Evolutionary conservation across 2,329 filamentous ascomycete genomes (phyloP), one percentile per base, ranked within the genome.

Genomic region (Aspergillus quadricinctus): DNA sequence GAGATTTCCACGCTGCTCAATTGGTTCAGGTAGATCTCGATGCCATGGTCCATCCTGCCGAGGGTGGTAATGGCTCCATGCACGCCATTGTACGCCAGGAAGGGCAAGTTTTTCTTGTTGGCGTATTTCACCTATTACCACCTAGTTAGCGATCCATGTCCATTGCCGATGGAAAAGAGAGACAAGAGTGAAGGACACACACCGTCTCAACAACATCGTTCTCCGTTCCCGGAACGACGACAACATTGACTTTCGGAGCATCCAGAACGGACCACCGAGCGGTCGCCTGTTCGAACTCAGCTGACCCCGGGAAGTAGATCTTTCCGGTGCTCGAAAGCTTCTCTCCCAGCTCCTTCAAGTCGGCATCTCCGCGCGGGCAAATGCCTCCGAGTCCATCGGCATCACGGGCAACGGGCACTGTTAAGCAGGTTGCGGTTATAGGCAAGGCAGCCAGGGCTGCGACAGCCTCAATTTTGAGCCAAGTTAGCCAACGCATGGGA

Each of bases 61-160:
- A 84, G 61, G 0, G 79, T 81, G 43, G 73, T 80, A 48, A 81
- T 72, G 3, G 78, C 71, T 3, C 81, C 83, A 56, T 85, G 83
- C 1, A 72, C 76, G 14, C 80, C 79, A 62, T 80, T 82, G 64
- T 74, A 78, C 0, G 81, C 77, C 2, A 85, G 75, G 58, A 85
- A 83, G 0, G 81, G 80, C 2, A 82, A 55, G 1, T 72, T 62
- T 48, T 75, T 67, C 40, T 72, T 62, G 60, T 79, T 80, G 45
- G 82, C 81, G 57, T 73, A 83, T 66, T 74, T 72, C 45, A 81
- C 73, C 78, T 80, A 50, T 2, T 1, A 46, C 4, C n/a, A 0
- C 23, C 45, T 6, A 17, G 6, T 48, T n/a, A 48, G 46, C 46
- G 3, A 23, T 7, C n/a, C 5, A 27, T 23, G 2, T 10, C 23